phyloP scores from a whole-genome alignment of 1,284 basidiomycete genomes.

The Tilletia horrida region DNA sequence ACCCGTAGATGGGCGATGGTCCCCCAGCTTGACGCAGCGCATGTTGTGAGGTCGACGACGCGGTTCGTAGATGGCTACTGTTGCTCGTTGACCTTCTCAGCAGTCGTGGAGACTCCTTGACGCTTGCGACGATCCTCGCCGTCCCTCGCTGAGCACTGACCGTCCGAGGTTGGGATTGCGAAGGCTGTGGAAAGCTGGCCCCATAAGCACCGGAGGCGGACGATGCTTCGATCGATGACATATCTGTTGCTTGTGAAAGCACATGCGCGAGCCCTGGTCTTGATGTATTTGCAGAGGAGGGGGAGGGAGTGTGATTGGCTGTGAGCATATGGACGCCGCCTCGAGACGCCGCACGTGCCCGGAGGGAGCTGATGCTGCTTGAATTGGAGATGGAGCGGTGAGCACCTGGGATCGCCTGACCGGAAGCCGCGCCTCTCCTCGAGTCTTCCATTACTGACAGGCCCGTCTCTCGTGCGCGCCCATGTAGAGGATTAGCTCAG shows the following conservation, averaged over 20 bases:
- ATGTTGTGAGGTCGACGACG: too few species aligned
- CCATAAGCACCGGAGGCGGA: not conserved
- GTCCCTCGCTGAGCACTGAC: constrained; percentile 8
- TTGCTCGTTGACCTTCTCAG: not conserved
- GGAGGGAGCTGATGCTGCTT: constrained; percentile 5
- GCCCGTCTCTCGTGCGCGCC: too few species aligned
- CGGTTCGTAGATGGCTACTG: not conserved
- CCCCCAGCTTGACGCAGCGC: too few species aligned
- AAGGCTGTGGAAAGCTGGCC: too few species aligned
- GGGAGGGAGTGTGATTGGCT: too few species aligned
- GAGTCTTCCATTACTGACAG: too few species aligned
- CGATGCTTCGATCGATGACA: not conserved
- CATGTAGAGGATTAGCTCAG: too few species aligned
- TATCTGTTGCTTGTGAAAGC: too few species aligned
- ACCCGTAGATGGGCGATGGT: not conserved
- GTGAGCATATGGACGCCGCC: constrained; percentile 1
- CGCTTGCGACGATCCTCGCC: not conserved
- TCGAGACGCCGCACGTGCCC: constrained; percentile 5
- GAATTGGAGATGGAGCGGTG: constrained; percentile 7
- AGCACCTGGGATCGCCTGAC: not conserved
- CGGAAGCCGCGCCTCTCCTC: too few species aligned
- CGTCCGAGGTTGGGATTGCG: not conserved
- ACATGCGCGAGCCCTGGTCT: not conserved
- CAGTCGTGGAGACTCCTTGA: not conserved
- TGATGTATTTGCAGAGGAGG: not conserved